Base-by-base conservation (phyloP, 2,329 filamentous ascomycete genomes). In the Fusarium hostae region DNA sequence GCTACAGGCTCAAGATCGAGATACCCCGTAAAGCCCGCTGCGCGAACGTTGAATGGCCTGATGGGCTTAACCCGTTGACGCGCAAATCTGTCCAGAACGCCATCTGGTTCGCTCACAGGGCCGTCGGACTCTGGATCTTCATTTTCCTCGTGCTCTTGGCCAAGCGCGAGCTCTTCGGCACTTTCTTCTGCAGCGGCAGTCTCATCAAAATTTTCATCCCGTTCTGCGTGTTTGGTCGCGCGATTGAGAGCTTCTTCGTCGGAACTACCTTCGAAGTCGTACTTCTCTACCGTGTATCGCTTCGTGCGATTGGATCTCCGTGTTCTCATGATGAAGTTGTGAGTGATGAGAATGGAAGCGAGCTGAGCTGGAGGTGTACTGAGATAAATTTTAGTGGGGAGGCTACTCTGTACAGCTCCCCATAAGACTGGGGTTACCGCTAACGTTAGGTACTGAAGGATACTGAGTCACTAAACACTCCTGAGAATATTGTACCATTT, bases 281-380 rank as follows among this genome's bases (percentile, higher is more conserved):
- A 81, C 30, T 78, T 78, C 43, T 81, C 72, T 63, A 77, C 63
- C 3, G 77, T 77, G 59, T 77, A 82, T 40, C 77, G 75, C 57
- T 82, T 82, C 30, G 74, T 74, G 47, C 79, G 80, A 69, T 82
- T 82, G 22, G 81, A 79, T 52, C 61, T 78, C 54, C 81, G 78
- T n/a, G 81, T 81, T 71, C 78, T 79, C 81, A 82, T 83, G 43
- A 48, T 68, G 66, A 61, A 43, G 43, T 24, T 28, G 43, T 57
- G 54, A 52, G 24, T 64, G 56, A 52, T 37, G 47, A 41, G 22
- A 28, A 47, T 60, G 26, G 59, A 63, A 37, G 50, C 39, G 40
- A 37, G 50, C 41, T 52, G 43, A 70, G 41, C n/a, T 63, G 51
- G 52, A 70, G 43, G 43, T 66, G 43, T n/a, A 34, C 32, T 35